A percentile compares a stretch with the other conserved stretches of the same genome.
Conservation (phyloP, 1,284 basidiomycete genomes). For the Leccinum griseonigrum region DNA sequence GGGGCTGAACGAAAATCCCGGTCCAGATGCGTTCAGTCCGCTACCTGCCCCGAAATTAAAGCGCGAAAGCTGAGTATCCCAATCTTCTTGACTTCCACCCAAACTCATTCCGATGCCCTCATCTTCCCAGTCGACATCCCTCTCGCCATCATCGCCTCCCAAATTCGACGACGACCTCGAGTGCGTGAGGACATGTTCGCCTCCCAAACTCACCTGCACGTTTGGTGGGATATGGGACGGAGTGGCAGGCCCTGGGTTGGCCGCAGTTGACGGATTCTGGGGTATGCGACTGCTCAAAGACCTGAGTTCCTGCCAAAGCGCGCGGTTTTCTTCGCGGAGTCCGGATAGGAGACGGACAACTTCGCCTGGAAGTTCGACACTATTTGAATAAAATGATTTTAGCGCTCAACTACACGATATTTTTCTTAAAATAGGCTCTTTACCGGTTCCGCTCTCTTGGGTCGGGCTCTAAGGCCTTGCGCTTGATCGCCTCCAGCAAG, state of each 20-base stretch:
- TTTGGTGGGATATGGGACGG: constrained; percentile 5
- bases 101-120: constrained; percentile 23
- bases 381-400: constrained; percentile 20
- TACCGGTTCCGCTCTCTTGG: constrained; percentile 39
- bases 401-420: background rate
- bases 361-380: constrained; percentile 77
- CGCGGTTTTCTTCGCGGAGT: constrained; percentile 67
- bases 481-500: constrained; percentile 81
- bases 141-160: constrained; percentile 27
- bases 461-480: constrained; percentile 79
- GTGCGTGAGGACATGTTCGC: constrained; percentile 21
- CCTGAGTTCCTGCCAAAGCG: constrained; percentile 41
- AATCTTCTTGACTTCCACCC: constrained; percentile 19
- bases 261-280: constrained; percentile 7
- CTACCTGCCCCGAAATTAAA: constrained; percentile 15
- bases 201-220: constrained; percentile 11
- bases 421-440: background rate
- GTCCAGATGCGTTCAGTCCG: constrained; percentile 15
- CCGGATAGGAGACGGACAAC: constrained; percentile 65
- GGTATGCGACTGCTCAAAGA: constrained; percentile 35
- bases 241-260: constrained; percentile 5
- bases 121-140: constrained; percentile 31
- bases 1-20: constrained; percentile 14
- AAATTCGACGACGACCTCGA: constrained; percentile 30
- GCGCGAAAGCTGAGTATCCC: constrained; percentile 20